Percentiles rank a stretch among this genome's conserved stretches.
Conservation (phyloP, 441 rosid genomes). For the Melastoma candidum region DNA sequence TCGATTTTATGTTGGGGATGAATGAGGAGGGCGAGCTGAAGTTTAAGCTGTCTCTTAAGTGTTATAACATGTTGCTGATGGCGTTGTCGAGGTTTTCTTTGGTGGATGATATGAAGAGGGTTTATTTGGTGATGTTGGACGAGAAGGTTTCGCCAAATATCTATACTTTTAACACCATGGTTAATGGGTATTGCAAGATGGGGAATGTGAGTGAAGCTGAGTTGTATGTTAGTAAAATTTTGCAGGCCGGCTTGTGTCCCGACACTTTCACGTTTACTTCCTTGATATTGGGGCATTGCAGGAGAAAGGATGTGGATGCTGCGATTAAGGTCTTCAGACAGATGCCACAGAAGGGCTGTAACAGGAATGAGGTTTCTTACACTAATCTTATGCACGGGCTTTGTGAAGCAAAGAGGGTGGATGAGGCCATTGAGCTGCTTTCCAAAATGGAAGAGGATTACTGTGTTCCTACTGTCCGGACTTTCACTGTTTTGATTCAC, state of each 20-base stretch:
- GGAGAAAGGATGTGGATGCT: slow-evolving; percentile 46
- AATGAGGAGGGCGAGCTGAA: slow-evolving; percentile 22
- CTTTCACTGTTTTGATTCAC: slow-evolving; percentile 59
- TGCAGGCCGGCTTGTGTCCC: slow-evolving; percentile 48
- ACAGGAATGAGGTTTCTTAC: slow-evolving; percentile 62
- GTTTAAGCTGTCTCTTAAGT: slow-evolving; percentile 43
- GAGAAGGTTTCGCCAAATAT: slow-evolving; percentile 44
- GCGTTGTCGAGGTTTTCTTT: slow-evolving; percentile 39
- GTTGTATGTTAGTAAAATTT: slow-evolving; percentile 48
- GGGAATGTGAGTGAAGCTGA: slow-evolving; percentile 61
- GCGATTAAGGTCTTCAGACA: slow-evolving; percentile 41
- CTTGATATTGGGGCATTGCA: slow-evolving; percentile 60
- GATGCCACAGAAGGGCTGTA: slow-evolving; percentile 52
- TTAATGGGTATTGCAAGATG: slow-evolving; percentile 59
- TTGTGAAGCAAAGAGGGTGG: slow-evolving; percentile 45
- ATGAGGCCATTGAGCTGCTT: slow-evolving; percentile 51
- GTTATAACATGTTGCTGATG: slow-evolving; percentile 58
- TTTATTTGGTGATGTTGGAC: slow-evolving; percentile 42
- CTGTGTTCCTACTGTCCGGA: slow-evolving; percentile 56
- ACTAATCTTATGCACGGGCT: slow-evolving; percentile 67
- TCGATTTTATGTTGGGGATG: slow-evolving; percentile 35
- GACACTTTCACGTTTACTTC: slow-evolving; percentile 61
- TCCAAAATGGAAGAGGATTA: slow-evolving; percentile 43
- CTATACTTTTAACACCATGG: slow-evolving; percentile 65
- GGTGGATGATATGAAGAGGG: slow-evolving; percentile 55